These are phyloP conservation scores for Saussurea involucrata DNA, from an alignment of 129 eudicot species.

Conservation along the genomic window DNA sequence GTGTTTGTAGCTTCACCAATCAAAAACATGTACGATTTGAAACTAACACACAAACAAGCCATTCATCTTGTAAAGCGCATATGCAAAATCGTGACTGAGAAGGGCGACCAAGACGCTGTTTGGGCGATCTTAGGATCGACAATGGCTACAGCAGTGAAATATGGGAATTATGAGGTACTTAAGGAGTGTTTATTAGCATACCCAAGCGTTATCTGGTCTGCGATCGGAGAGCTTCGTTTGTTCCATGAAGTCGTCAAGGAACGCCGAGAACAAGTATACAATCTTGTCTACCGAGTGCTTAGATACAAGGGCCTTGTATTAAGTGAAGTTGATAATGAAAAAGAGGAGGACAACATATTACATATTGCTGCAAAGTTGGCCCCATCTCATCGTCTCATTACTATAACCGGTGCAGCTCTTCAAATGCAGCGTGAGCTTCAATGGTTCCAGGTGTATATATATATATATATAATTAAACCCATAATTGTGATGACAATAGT, in stretches of 20 bases:
- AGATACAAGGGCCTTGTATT: neutral
- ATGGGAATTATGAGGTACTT: neutral
- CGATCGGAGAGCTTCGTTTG: neutral
- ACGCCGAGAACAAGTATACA: conserved; percentile 18
- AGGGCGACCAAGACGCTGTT: neutral
- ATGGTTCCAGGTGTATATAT: conserved; percentile 20
- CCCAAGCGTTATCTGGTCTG: conserved; percentile 1
- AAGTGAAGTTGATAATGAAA: neutral
- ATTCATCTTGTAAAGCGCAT: neutral
- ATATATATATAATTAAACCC: too few relatives aligned
- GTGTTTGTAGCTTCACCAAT: neutral
- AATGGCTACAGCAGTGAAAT: neutral
- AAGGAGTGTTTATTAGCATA: neutral
- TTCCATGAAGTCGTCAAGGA: conserved; percentile 7
- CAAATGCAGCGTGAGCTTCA: conserved; percentile 32
- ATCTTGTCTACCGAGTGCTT: neutral
- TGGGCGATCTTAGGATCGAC: neutral
- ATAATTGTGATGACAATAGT: neutral
- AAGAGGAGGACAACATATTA: conserved; percentile 1
- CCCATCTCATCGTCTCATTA: conserved; percentile 15
- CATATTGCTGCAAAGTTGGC: conserved; percentile 23
- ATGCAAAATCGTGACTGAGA: conserved; percentile 1
- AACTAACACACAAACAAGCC: neutral
- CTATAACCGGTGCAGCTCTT: conserved; percentile 25
- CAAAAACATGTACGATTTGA: conserved; percentile 10